Evolutionary conservation across 2,329 filamentous ascomycete genomes (phyloP).

Genomic region (Xylaria sp.): DNA sequence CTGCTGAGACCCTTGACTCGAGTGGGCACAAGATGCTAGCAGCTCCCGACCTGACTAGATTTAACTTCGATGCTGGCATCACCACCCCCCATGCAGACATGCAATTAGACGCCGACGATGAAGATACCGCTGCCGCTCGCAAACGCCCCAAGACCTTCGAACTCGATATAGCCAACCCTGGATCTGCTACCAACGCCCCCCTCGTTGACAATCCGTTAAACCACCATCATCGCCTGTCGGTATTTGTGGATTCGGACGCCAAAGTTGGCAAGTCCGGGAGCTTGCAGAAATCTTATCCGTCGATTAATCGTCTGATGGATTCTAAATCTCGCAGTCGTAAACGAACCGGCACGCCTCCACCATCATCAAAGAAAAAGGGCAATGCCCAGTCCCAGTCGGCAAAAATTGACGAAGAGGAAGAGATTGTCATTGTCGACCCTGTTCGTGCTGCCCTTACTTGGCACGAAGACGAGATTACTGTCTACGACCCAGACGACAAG

Average conservation of each 20-base stretch:
- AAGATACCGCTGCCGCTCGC: constrained; percentile 46
- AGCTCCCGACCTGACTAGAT: constrained; percentile 40
- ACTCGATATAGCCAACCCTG: constrained; percentile 41
- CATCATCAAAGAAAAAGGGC: constrained; percentile 41
- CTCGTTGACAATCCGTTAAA: constrained; percentile 36
- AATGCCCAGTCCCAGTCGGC: constrained; percentile 43
- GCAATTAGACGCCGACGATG: constrained; percentile 47
- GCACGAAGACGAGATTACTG: constrained; percentile 75
- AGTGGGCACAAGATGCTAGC: constrained; percentile 29
- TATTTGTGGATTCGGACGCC: constrained; percentile 43
- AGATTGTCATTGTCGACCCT: constrained; percentile 60
- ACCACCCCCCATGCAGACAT: constrained; percentile 39
- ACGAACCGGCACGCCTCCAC: constrained; percentile 47
- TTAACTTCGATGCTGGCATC: constrained; percentile 47
- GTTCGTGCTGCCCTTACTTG: constrained; percentile 71
- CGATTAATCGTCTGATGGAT: constrained; percentile 55
- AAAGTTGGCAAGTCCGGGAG: constrained; percentile 38
- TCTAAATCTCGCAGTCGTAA: constrained; percentile 52
- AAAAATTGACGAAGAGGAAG: constrained; percentile 49
- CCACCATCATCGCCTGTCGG: constrained; percentile 35
- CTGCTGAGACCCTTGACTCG: constrained; percentile 35
- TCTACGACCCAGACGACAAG: constrained; percentile 71
- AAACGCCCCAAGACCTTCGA: constrained; percentile 54
- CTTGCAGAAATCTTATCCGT: constrained; percentile 52
- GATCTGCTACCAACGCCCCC: constrained; percentile 8